A percentile compares a stretch with the other conserved stretches of the same genome.
Evolutionary conservation across 2,329 filamentous ascomycete species (phyloP).

Genomic region (Drechslerella coelobrocha): DNA sequence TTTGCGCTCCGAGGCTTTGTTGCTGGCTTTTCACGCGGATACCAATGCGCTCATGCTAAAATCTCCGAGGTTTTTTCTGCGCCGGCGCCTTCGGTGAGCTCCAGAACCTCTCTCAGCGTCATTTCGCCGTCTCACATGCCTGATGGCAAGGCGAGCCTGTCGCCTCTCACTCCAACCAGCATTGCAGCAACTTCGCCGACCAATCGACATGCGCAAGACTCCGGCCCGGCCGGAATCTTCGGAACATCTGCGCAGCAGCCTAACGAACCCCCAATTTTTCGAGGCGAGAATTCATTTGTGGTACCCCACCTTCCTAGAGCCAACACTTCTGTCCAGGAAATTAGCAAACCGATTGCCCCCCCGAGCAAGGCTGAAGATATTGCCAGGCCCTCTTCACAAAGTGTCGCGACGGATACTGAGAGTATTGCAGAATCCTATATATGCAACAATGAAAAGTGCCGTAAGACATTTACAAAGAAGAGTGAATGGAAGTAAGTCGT

Average conservation of each 20-base stretch:
- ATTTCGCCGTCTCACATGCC: slow-evolving; percentile 26
- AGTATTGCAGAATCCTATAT: slow-evolving; percentile 5
- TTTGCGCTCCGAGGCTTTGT: slow-evolving; percentile 33
- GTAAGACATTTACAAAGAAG: slow-evolving; percentile 29
- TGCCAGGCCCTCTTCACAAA: slow-evolving; percentile 16
- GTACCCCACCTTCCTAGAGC: slow-evolving; percentile 9
- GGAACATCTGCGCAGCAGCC: not conserved
- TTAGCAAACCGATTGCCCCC: not conserved
- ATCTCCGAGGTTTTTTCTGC: slow-evolving; percentile 9
- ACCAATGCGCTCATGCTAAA: slow-evolving; percentile 10
- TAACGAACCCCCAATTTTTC: slow-evolving; percentile 2
- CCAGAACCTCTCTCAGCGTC: slow-evolving; percentile 15
- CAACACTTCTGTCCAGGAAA: slow-evolving; percentile 16
- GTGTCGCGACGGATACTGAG: slow-evolving; percentile 22
- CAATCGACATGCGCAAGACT: slow-evolving; percentile 5
- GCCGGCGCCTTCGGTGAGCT: not conserved
- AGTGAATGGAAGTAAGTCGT: slow-evolving; percentile 38
- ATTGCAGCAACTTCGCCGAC: slow-evolving; percentile 24
- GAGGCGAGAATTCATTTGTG: slow-evolving; percentile 20
- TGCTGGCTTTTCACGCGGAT: slow-evolving; percentile 26
- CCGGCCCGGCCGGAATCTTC: slow-evolving; percentile 13
- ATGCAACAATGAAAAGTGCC: slow-evolving; percentile 26
- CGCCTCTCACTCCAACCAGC: slow-evolving; percentile 34
- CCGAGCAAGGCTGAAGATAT: slow-evolving; percentile 15
- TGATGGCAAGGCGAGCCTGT: slow-evolving; percentile 11